Base-by-base conservation (phyloP, 2,329 filamentous ascomycete species). In the Pezicula carpinea region DNA sequence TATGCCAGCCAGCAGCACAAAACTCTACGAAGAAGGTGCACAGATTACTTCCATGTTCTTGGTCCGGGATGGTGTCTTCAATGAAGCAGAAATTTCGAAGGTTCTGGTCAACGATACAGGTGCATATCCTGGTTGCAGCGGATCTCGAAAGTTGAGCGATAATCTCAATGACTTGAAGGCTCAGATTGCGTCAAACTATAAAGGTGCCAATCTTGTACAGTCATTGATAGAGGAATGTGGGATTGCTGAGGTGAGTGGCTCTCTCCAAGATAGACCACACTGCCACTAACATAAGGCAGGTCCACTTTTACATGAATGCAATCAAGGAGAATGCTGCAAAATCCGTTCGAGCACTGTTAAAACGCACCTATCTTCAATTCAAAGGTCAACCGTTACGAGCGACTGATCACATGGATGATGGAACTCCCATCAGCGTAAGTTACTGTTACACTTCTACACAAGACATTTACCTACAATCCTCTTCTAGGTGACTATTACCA, bases 101-200 rank as follows among this genome's bases (percentile, higher is more conserved):
- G 36, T 55, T 6, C 21, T 58, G 3, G 33, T 52, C 13, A 53
- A 53, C 2, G 50, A 51, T n/a, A 36, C 48, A 35, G 53, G 38
- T 13, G 11, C 66, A 45, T 36, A 73, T 34, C 55, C 55, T 1
- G 88, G 85, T 1, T 92, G 87, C 68, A 82, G 78, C 41, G 88
- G 87, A 2, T 90, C 88, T 0, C 73, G 88, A 34, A 87, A 85
- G 59, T 71, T 93, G 1, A 80, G 77, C 5, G 89, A 95, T 65
- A 93, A 93, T 62, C 72, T 93, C 53, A 89, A 88, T 48, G 89
- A 93, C 61, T 73, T 93, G 36, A 89, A 90, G 64, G 89, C 89
- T 0, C 88, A 93, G 62, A 83, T 92, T 14, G 87, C 89, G 0
- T 87, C 89, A 4, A 93, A 95, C 60, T 82, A 87, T 50, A 89